Evolutionary conservation across 2,329 filamentous ascomycete species (phyloP).

Genomic region (Cytospora schulzeri): DNA sequence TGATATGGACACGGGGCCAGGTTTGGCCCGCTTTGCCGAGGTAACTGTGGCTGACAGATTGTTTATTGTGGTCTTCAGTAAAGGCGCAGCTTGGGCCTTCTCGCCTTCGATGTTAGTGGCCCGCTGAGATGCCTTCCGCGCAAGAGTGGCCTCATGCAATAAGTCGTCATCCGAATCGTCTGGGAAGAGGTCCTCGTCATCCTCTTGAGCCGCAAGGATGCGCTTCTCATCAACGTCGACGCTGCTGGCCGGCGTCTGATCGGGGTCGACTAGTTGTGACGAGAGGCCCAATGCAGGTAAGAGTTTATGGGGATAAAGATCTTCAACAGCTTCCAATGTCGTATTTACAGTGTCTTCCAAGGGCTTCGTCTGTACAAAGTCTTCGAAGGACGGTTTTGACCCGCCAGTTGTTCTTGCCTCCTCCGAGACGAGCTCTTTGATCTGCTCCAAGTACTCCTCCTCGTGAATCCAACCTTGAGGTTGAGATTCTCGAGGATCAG

Average conservation of each 20-base stretch:
- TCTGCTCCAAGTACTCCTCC: slow-evolving; percentile 72
- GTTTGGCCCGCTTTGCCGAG: background rate
- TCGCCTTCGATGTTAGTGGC: slow-evolving; percentile 20
- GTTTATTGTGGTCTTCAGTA: slow-evolving; percentile 16
- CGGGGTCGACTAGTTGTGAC: slow-evolving; percentile 34
- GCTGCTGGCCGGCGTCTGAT: slow-evolving; percentile 43
- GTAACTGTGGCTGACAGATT: background rate
- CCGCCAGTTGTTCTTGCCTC: slow-evolving; percentile 58
- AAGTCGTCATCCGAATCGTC: slow-evolving; percentile 59
- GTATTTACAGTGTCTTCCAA: slow-evolving; percentile 69
- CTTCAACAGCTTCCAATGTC: slow-evolving; percentile 79
- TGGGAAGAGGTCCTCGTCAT: slow-evolving; percentile 50
- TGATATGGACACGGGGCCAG: background rate
- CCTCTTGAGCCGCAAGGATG: slow-evolving; percentile 47
- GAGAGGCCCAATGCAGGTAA: slow-evolving; percentile 48
- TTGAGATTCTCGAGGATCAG: slow-evolving; percentile 71
- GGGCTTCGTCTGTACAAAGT: slow-evolving; percentile 59
- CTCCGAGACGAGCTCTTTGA: slow-evolving; percentile 63
- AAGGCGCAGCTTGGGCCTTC: background rate
- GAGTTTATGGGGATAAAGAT: slow-evolving; percentile 75
- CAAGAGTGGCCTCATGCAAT: slow-evolving; percentile 35
- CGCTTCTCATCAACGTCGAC: slow-evolving; percentile 67
- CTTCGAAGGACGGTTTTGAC: slow-evolving; percentile 59
- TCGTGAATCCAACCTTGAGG: slow-evolving; percentile 93
- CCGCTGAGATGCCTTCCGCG: slow-evolving; percentile 27